These are phyloP conservation scores for Fusarium bactridioides DNA, from an alignment of 2,329 filamentous ascomycete genomes.

Conservation along the genomic window DNA sequence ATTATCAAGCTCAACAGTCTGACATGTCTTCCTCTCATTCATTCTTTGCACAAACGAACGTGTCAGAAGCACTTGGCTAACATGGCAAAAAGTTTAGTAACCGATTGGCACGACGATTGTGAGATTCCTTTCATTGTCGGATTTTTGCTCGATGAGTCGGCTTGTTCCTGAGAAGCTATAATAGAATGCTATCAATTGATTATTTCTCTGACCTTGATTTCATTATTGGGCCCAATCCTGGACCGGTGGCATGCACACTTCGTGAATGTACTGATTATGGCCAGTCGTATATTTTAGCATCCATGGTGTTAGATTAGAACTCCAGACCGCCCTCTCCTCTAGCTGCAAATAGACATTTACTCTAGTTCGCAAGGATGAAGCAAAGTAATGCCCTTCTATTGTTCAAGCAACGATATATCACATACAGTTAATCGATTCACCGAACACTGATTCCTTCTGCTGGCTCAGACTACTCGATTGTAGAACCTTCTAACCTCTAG, in stretches of 20 bases:
- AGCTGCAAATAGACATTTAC: not conserved
- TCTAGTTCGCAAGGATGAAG: not conserved
- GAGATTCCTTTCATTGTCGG: not conserved
- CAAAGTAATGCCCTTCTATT: conserved; percentile 7
- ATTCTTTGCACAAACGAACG: not conserved
- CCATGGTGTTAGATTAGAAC: not conserved
- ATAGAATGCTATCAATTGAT: not conserved
- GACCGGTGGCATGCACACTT: not conserved
- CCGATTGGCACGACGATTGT: not conserved
- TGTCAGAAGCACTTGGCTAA: conserved; percentile 36
- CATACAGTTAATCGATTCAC: conserved; percentile 14
- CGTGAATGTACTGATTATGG: not conserved
- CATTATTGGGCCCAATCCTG: not conserved
- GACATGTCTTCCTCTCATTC: conserved; percentile 45
- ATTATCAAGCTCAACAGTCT: conserved; percentile 73
- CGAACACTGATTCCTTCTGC: not conserved
- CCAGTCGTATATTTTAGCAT: not conserved
- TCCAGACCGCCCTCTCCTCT: no score
- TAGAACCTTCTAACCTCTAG: conserved; percentile 37
- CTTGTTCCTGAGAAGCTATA: not conserved
- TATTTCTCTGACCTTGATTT: not conserved
- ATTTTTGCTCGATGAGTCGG: not conserved
- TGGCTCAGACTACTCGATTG: conserved; percentile 22
- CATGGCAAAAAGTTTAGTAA: conserved; percentile 28
- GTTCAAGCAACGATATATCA: conserved; percentile 4